These are phyloP conservation scores for Jaltomata sinuosa DNA, from an alignment of 257 asterid genomes.

Conservation along the genomic window DNA sequence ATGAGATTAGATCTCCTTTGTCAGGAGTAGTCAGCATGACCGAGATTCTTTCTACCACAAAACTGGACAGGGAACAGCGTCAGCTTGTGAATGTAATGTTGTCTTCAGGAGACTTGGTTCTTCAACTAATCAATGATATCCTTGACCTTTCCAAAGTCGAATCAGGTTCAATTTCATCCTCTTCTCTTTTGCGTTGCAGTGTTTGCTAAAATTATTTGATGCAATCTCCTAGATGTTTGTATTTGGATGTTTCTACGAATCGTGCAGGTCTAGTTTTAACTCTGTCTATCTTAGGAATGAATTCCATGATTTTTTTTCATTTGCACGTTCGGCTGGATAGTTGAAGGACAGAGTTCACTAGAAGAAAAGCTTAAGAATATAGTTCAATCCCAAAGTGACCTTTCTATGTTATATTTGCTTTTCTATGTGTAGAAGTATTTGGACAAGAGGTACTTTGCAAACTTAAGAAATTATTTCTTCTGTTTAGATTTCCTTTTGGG, in stretches of 20 bases:
- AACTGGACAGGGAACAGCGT: slow-evolving; percentile 68
- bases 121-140: slow-evolving; percentile 77
- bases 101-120: slow-evolving; percentile 54
- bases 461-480: not conserved
- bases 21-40: slow-evolving; percentile 95
- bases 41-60: slow-evolving; percentile 72
- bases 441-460: not conserved
- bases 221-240: not conserved
- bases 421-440: not conserved
- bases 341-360: not conserved
- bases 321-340: not conserved
- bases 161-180: slow-evolving; percentile 27
- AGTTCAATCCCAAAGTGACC: not conserved
- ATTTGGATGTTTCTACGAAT: not conserved
- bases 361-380: not conserved
- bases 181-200: not conserved
- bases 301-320: not conserved
- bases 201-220: not conserved
- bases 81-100: slow-evolving; percentile 43
- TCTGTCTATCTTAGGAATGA: not conserved
- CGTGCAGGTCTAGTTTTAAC: not conserved
- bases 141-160: slow-evolving; percentile 85
- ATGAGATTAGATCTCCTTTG: slow-evolving; percentile 87
- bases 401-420: not conserved
- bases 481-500: not conserved